These are phyloP conservation scores for Vanrija sp. DNA, from an alignment of 1,284 basidiomycete genomes.

Conservation along the genomic window DNA sequence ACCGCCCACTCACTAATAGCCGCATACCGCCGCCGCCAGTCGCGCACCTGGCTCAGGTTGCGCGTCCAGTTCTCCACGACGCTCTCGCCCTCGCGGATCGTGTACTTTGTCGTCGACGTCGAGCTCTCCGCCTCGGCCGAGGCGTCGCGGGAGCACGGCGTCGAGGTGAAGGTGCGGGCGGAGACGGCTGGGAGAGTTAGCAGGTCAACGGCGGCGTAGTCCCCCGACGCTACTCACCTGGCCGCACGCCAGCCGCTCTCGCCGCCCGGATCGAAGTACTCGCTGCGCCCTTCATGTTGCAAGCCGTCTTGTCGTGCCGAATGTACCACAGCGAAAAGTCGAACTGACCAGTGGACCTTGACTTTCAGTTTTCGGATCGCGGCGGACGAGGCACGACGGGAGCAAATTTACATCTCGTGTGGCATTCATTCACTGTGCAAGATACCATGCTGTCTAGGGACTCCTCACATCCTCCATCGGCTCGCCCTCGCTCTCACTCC, in stretches of 20 bases:
- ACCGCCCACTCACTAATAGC: slow-evolving; percentile 28
- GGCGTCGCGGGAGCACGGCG: slow-evolving; percentile 2
- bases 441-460: background rate
- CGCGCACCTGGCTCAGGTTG: slow-evolving; percentile 38
- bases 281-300: slow-evolving; percentile 11
- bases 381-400: slow-evolving; percentile 7
- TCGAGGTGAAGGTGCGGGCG: slow-evolving; percentile 2
- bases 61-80: slow-evolving; percentile 38
- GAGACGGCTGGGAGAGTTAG: slow-evolving; percentile 1
- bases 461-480: slow-evolving; percentile 22
- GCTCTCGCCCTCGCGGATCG: slow-evolving; percentile 20
- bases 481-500: slow-evolving; percentile 5
- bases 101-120: background rate
- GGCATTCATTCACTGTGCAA: background rate
- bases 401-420: slow-evolving; percentile 4
- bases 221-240: background rate
- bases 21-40: slow-evolving; percentile 34
- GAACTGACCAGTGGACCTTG: background rate
- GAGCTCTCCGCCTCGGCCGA: slow-evolving; percentile 2
- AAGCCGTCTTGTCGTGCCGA: background rate
- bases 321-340: background rate
- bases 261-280: slow-evolving; percentile 7
- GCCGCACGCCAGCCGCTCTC: background rate
- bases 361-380: slow-evolving; percentile 12
- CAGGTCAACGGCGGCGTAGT: background rate